Base-by-base conservation (phyloP, 805 yeast genomes). In the Zygoascus bituminiphila region DNA sequence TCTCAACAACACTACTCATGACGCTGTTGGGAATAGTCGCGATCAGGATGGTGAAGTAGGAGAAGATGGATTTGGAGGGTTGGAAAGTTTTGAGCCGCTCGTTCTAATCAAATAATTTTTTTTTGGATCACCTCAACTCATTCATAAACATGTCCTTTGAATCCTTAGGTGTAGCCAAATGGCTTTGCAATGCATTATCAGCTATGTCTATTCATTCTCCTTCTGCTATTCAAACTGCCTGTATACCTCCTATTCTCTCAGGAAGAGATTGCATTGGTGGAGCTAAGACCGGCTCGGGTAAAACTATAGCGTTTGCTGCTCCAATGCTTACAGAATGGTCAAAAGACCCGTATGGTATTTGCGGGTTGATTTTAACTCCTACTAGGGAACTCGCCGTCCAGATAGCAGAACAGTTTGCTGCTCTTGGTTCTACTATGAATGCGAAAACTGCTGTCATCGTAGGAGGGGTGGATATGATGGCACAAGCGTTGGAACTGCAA, bases 211-310 rank as follows among this genome's bases (percentile, higher is more conserved):
- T 93, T 42, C 70, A 75, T 23, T 72, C 76, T 4, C 98, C 98
- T 1, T 86, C 98, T 0, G 78, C 79, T 19, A 91, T 93, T 69
- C 99, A 93, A 63, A 62, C 70, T 7, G 86, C 88, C 3, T 88
- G 96, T 62, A 91, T 93, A 42, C 98, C 98, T 0, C 77, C 82
- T 49, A 85, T 93, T 49, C 62, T 93, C 35, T 73, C 72, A 7
- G 97, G 95, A 6, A 76, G 81, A 56, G 96, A 89, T 64, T 89
- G 96, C 67, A 91, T 93, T 46, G 99, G 98, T 45, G 98, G 98
- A 39, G 98, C 98, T 26, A 85, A 85, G 64, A 93, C 98, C 0
- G 98, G 98, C 67, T 83, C 95, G 15, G 98, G 98, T 76, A 93
- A 93, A 63, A 93, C 98, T 1, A 81, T 93, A 20, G 96, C 98